Evolutionary conservation across 164 flowering plant species (phyloP).

Genomic region (Cinnamomum chago): DNA sequence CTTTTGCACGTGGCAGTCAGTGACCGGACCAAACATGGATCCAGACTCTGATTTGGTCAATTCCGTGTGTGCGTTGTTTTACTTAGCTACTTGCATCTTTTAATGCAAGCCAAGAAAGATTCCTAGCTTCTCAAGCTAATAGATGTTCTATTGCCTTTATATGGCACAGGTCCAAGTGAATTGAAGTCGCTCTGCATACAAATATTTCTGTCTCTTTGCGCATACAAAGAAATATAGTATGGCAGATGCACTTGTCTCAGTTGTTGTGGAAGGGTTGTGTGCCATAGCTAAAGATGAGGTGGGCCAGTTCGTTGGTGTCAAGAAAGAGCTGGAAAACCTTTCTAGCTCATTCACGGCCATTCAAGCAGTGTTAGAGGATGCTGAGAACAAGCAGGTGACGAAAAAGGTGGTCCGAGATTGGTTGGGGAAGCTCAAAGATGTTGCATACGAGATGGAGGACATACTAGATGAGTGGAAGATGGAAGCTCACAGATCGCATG

Average conservation of each 20-base stretch:
- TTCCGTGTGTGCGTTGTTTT: too few relatives aligned
- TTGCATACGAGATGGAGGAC: neutral
- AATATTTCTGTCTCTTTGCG: too few relatives aligned
- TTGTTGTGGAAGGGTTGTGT: neutral
- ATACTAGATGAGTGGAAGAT: neutral
- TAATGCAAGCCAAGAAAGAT: too few relatives aligned
- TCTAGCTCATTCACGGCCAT: neutral
- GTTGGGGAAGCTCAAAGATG: neutral
- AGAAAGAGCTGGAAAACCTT: neutral
- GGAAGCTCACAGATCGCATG: neutral
- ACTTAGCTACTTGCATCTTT: too few relatives aligned
- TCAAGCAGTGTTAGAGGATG: neutral
- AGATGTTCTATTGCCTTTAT: too few relatives aligned
- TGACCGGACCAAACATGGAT: too few relatives aligned
- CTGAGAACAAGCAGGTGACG: neutral
- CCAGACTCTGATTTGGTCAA: too few relatives aligned
- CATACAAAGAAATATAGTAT: neutral
- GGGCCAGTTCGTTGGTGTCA: too few relatives aligned
- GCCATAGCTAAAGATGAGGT: neutral
- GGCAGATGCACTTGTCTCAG: constrained; percentile 2
- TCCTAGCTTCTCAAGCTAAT: too few relatives aligned
- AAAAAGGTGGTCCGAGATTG: neutral
- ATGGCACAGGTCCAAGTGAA: too few relatives aligned
- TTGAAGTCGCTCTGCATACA: too few relatives aligned
- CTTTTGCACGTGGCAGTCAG: too few relatives aligned